Evolutionary conservation across 768 basidiomycete species (phyloP).

Genomic region (Leccinum truebloodii): DNA sequence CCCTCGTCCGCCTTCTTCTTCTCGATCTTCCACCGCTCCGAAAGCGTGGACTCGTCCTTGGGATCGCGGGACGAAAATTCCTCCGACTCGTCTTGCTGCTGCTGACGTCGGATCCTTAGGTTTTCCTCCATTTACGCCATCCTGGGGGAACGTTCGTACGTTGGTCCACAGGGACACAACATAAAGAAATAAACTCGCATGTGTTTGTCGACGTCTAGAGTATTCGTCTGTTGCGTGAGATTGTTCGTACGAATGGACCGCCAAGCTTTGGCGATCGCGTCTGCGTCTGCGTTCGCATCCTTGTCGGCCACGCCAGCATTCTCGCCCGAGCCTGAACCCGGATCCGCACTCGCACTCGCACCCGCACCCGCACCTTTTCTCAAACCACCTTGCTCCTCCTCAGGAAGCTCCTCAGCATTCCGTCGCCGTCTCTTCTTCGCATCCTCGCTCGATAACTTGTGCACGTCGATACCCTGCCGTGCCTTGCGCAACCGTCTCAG

Average conservation of each 20-base stretch:
- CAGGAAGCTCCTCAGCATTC: slow-evolving; percentile 41
- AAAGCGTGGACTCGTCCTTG: slow-evolving; percentile 77
- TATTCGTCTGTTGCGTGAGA: slow-evolving; percentile 97
- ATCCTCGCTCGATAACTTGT: slow-evolving; percentile 85
- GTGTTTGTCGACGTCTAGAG: slow-evolving; percentile 96
- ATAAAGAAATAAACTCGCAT: slow-evolving; percentile 57
- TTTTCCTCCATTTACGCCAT: slow-evolving; percentile 98
- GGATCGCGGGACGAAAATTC: slow-evolving; percentile 44
- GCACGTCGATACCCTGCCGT: slow-evolving; percentile 81
- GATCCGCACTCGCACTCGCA: slow-evolving; percentile 12
- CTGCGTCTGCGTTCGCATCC: slow-evolving; percentile 33
- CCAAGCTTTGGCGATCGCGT: slow-evolving; percentile 69
- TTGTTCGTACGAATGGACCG: slow-evolving; percentile 82
- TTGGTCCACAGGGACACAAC: too few relatives aligned
- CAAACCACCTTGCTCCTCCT: slow-evolving; percentile 60
- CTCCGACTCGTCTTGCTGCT: slow-evolving; percentile 48
- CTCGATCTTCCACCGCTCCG: slow-evolving; percentile 63
- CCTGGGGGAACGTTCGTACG: slow-evolving; percentile 38
- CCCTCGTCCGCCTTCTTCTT: slow-evolving; percentile 75
- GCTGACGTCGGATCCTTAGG: slow-evolving; percentile 70
- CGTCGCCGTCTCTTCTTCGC: slow-evolving; percentile 68
- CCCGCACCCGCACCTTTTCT: slow-evolving; percentile 41
- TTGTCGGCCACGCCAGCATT: slow-evolving; percentile 33
- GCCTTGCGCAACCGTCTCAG: slow-evolving; percentile 72
- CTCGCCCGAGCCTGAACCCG: not conserved